Evolutionary conservation across 2,329 filamentous ascomycete species (phyloP).

Genomic region (Penicillium brevicompactum): DNA sequence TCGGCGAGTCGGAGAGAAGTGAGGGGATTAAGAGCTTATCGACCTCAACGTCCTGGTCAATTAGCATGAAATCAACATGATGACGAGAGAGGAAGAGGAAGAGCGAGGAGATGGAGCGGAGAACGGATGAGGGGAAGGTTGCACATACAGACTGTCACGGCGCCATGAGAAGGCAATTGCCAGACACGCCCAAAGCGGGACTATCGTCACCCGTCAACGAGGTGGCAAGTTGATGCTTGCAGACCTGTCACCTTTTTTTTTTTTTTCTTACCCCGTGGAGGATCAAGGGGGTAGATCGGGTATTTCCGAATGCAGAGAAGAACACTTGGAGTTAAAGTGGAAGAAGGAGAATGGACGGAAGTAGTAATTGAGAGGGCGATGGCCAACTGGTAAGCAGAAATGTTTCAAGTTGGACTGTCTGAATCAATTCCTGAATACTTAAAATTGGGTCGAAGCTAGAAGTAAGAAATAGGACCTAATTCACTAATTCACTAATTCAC

Average conservation of each 20-base stretch:
- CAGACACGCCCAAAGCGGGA: conserved; percentile 9
- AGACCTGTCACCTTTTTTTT: conserved; percentile 16
- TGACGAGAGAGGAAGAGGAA: neutral
- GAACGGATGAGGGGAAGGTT: conserved; percentile 25
- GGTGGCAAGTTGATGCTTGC: neutral
- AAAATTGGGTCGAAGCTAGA: too few relatives aligned
- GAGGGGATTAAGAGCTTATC: conserved; percentile 23
- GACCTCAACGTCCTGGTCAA: conserved; percentile 27
- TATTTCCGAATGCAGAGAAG: neutral
- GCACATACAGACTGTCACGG: conserved; percentile 33
- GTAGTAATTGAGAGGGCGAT: too few relatives aligned
- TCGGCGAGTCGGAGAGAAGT: conserved; percentile 14
- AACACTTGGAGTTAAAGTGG: too few relatives aligned
- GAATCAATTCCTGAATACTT: too few relatives aligned
- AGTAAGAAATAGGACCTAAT: too few relatives aligned
- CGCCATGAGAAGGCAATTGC: conserved; percentile 36
- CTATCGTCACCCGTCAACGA: neutral
- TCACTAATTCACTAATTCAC: too few relatives aligned
- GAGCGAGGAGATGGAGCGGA: conserved; percentile 17
- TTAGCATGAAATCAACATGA: conserved; percentile 3
- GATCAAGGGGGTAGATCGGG: too few relatives aligned
- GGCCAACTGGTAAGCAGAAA: too few relatives aligned
- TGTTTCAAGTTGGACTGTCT: too few relatives aligned
- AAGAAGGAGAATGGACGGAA: too few relatives aligned
- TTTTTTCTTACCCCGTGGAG: too few relatives aligned